Evolutionary conservation across 345 rosid species (phyloP).

Genomic region (Theobroma cacao): DNA sequence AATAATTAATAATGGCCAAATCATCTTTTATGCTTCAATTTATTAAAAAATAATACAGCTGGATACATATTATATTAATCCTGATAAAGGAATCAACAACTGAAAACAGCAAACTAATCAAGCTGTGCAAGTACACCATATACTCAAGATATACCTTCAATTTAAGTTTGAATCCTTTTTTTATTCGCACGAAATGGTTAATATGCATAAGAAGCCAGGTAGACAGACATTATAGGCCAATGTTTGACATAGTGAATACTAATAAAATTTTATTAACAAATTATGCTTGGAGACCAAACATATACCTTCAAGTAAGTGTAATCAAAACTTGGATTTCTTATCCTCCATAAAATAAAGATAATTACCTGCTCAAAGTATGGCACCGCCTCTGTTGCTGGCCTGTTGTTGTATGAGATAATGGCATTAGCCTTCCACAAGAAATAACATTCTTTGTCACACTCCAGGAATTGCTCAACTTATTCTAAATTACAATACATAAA

Average conservation of each 20-base stretch:
- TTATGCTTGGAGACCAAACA: neutral
- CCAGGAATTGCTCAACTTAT: constrained; percentile 19
- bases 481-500: constrained; percentile 25
- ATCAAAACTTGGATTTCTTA: neutral
- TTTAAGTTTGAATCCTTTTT: neutral
- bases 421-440: constrained; percentile 83
- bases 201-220: neutral
- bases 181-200: neutral
- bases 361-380: constrained; percentile 95
- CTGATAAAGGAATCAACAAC: neutral
- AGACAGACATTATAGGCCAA: neutral
- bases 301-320: neutral
- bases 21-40: neutral
- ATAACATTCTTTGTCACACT: constrained; percentile 49
- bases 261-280: neutral
- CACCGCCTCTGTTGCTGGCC: constrained; percentile 94
- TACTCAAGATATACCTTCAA: neutral
- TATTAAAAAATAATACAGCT: neutral
- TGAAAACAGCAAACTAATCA: neutral
- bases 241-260: neutral
- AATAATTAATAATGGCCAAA: neutral
- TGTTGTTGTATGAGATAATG: constrained; percentile 90
- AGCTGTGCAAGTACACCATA: neutral
- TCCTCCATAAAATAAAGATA: constrained; percentile 6
- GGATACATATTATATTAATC: neutral